Evolutionary conservation across 768 basidiomycete genomes (phyloP).

Genomic region (Lactarius trivialis): DNA sequence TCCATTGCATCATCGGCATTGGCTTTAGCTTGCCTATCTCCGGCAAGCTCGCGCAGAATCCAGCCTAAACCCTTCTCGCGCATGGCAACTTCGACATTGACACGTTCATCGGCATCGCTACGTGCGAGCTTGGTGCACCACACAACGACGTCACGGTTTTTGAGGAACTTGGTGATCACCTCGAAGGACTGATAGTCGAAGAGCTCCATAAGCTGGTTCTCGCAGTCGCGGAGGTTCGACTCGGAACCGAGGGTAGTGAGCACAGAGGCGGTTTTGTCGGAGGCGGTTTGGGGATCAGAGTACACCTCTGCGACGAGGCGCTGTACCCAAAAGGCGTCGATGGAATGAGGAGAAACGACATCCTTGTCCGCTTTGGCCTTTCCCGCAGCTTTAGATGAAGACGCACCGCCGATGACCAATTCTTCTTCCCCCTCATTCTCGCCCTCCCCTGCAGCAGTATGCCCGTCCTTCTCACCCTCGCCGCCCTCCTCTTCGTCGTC

Average conservation of each 20-base stretch:
- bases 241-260: slow-evolving; percentile 84
- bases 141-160: slow-evolving; percentile 92
- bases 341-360: slow-evolving; percentile 78
- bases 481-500: slow-evolving; percentile 66
- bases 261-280: slow-evolving; percentile 82
- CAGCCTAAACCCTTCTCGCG: slow-evolving; percentile 94
- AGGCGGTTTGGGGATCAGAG: slow-evolving; percentile 89
- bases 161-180: slow-evolving; percentile 82
- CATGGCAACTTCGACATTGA: slow-evolving; percentile 97
- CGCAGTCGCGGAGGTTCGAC: slow-evolving; percentile 81
- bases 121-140: slow-evolving; percentile 98
- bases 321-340: slow-evolving; percentile 99
- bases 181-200: slow-evolving; percentile 93
- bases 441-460: slow-evolving; percentile 39
- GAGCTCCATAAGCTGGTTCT: slow-evolving; percentile 94
- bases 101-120: slow-evolving; percentile 78
- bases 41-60: slow-evolving; percentile 85
- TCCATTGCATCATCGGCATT: slow-evolving; percentile 63
- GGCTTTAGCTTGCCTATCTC: slow-evolving; percentile 63
- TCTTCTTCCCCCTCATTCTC: slow-evolving; percentile 59
- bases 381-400: slow-evolving; percentile 38
- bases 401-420: slow-evolving; percentile 71
- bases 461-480: slow-evolving; percentile 39
- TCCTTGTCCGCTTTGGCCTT: slow-evolving; percentile 64
- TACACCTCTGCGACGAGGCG: slow-evolving; percentile 87